These are phyloP conservation scores for Auriscalpium orientale DNA, from an alignment of 768 basidiomycete species.

Conservation along the genomic window DNA sequence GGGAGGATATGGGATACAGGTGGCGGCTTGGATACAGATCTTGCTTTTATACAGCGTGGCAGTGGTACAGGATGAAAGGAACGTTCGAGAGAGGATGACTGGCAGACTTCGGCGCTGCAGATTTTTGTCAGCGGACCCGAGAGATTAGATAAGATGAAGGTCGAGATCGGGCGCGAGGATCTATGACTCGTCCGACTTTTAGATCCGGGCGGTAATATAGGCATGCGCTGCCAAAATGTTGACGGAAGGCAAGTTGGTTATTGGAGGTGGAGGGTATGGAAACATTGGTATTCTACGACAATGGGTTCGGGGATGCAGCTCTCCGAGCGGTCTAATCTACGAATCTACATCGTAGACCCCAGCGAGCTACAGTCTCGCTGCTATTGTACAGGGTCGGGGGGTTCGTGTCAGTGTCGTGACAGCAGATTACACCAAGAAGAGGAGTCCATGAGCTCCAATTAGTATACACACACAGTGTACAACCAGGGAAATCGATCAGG, in stretches of 20 bases:
- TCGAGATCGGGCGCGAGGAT: no score
- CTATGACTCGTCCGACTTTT: no score
- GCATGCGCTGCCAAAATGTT: no score
- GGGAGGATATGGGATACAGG: neutral
- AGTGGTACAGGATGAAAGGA: neutral
- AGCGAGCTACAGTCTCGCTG: conserved; percentile 1
- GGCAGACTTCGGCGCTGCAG: neutral
- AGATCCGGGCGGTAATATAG: no score
- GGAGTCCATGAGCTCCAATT: neutral
- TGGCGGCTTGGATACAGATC: neutral
- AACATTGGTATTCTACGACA: no score
- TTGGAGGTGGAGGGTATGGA: no score
- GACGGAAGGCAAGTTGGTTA: no score
- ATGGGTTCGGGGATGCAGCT: neutral
- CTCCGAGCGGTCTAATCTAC: conserved; percentile 6
- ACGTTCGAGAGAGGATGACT: neutral
- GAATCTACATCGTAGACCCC: neutral
- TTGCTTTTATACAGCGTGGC: neutral
- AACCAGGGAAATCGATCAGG: neutral
- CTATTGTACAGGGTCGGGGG: no score
- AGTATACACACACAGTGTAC: neutral
- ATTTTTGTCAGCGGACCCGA: neutral
- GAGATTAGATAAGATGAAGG: neutral
- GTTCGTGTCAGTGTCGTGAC: neutral
- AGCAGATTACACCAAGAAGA: neutral